Base-by-base conservation (phyloP, 371 early-diverging fungal genomes). In the Mucor lusitanicus region DNA sequence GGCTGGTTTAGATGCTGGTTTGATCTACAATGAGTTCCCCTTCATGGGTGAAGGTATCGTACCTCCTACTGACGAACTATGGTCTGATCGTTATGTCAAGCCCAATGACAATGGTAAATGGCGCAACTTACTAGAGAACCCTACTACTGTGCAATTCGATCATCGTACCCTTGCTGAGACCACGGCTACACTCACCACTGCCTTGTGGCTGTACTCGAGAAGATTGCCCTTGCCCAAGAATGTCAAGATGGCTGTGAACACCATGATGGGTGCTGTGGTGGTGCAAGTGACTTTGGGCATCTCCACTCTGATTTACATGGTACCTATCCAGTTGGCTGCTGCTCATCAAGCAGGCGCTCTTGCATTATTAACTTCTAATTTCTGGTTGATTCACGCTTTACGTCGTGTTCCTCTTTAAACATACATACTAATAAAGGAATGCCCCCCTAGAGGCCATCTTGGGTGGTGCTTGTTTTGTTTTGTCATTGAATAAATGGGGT, bases 321-420 rank as follows among this genome's bases (percentile, higher is more conserved):
- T 98, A 7, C 99, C 98, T 17, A 88, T 97, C 59, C 88, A 92
- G 33, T 80, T 96, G 65, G 98, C 98, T 11, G 94, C 98, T 6
- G 92, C 95, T 17, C 99, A 99, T 83, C 99, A 99, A 79, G 94
- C 93, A 30, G 97, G 97, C 28, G 94, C 97, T 13, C 78, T 98
- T 54, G 86, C 92, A n/a, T 79, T 98, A 28, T 78, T 97, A 61
- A 91, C 96, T 2, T 79, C 91, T 4, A 88, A 92, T 13, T 76
- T 95, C 64, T 94, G 92, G 79, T 80, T 97, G 53, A 82, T 91
- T 71, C 95, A 96, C 72, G 83, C 90, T 21, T 77, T 97, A 59
- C 88, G 87, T 59, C 84, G 85, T 44, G 80, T 91, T 1, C 89
- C 89, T 25, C 13, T 78, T 19, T 78, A 74, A 68, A n/a, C n/a